These are phyloP conservation scores for Pseudogymnoascus sp. DNA, from an alignment of 2,329 filamentous ascomycete genomes.

Conservation along the genomic window DNA sequence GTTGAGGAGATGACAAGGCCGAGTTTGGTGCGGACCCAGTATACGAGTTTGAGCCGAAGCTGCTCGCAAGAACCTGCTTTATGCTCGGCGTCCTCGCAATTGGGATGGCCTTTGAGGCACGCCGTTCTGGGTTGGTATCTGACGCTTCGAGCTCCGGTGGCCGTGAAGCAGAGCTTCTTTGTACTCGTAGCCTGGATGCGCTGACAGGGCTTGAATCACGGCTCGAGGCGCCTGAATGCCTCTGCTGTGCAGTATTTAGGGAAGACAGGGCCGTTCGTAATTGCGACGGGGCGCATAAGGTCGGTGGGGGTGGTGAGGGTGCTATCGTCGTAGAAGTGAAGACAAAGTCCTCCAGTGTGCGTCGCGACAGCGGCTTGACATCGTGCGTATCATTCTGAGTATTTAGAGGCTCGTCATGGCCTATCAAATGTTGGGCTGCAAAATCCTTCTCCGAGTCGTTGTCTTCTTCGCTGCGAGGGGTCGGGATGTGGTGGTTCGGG, in stretches of 20 bases:
- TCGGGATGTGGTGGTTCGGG: conserved; percentile 1
- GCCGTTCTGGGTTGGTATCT: conserved; percentile 35
- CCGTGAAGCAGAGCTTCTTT: conserved; percentile 16
- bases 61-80: conserved; percentile 43
- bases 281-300: conserved; percentile 33
- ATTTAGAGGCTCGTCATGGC: neutral
- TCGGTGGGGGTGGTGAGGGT: conserved; percentile 14
- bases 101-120: conserved; percentile 22
- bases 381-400: neutral
- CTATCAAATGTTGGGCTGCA: neutral
- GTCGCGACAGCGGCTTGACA: neutral
- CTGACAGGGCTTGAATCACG: conserved; percentile 16
- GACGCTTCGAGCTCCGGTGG: conserved; percentile 29
- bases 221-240: conserved; percentile 30
- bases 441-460: neutral
- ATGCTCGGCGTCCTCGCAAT: conserved; percentile 50
- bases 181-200: conserved; percentile 3
- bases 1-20: conserved; percentile 61
- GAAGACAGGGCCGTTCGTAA: conserved; percentile 24
- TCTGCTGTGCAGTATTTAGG: conserved; percentile 14
- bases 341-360: conserved; percentile 9
- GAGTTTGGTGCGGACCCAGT: conserved; percentile 53
- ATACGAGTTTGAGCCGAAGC: conserved; percentile 33
- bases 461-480: neutral
- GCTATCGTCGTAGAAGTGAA: conserved; percentile 11